phyloP scores from a whole-genome alignment of 2,329 filamentous ascomycete species.

The Akanthomyces dipterigenus region DNA sequence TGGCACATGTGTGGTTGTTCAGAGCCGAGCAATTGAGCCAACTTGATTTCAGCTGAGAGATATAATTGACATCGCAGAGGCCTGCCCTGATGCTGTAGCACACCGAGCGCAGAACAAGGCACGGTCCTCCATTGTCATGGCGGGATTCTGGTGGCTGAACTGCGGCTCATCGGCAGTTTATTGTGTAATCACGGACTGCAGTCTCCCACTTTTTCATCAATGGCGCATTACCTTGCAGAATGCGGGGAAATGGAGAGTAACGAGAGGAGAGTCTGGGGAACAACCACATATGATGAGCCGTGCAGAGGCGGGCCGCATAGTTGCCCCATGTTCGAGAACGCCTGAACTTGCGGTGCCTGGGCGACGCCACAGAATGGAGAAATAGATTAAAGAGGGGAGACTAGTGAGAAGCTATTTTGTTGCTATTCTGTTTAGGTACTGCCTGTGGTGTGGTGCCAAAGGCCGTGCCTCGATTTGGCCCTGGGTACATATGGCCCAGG shows the following conservation, averaged over 20 bases:
- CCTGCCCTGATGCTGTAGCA: background rate
- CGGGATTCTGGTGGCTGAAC: background rate
- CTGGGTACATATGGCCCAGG: slow-evolving; percentile 5
- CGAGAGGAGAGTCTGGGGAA: background rate
- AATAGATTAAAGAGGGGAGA: too few species aligned
- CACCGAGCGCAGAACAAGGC: background rate
- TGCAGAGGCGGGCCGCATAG: background rate
- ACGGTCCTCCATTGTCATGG: background rate
- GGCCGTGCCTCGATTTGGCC: background rate
- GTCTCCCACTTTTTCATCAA: background rate
- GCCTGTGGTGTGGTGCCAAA: background rate
- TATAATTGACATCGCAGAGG: background rate
- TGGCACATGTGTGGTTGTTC: background rate
- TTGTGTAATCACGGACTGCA: background rate
- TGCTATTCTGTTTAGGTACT: background rate
- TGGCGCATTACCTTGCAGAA: background rate
- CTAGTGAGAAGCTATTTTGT: too few species aligned
- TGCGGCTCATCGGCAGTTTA: background rate
- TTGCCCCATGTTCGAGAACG: background rate
- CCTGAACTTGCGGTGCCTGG: background rate
- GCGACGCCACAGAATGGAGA: too few species aligned
- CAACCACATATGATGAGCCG: background rate
- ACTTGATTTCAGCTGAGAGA: background rate
- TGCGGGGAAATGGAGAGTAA: background rate
- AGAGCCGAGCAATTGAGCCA: background rate